Base-by-base conservation (phyloP, 441 rosid genomes). In the Eutrema salsugineum region DNA sequence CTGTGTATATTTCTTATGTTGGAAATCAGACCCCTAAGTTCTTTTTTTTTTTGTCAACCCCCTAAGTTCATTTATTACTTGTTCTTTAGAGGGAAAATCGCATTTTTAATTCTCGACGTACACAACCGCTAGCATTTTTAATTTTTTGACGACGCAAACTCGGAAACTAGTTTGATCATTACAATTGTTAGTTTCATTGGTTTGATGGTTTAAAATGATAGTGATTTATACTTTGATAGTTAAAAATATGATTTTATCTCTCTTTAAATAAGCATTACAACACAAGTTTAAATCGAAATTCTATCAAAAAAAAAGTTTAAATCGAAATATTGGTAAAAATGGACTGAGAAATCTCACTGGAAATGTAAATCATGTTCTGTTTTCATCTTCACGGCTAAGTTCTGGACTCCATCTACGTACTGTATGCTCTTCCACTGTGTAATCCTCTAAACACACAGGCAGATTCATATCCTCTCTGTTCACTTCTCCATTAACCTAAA, bases 341-440 rank as follows among this genome's bases (percentile, higher is more conserved):
- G 48, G 48, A 38, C 10, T 59, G 20, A 39, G 33, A 57, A 3
- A 28, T 28, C 48, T 43, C n/a, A 43, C 17, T 10, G 48, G 35
- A 32, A 5, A 5, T 44, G 24, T n/a, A n/a, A n/a, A 11, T 57
- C 57, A 57, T 22, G 62, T 46, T 68, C 15, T 49, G 30, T 64
- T 44, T 35, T 56, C 81, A 70, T 81, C 83, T 80, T 89, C 91
- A 8, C 87, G 86, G 68, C 76, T 70, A 17, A 79, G 85, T 71
- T 86, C 83, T 3, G 93, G 88, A 68, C 62, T 85, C 96, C 94
- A 87, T 64, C 94, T 89, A 1, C 71, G 66, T 55, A 93, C 69
- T 17, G 81, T 80, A 27, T 66, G 73, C 70, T 84, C 90, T 77
- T 81, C 82, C 58, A 86, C 84, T 10, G 68, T 75, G 72, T 77